Evolutionary conservation across 352 stramenopile genomes (phyloP).

Genomic region (Peronospora belbahrii): DNA sequence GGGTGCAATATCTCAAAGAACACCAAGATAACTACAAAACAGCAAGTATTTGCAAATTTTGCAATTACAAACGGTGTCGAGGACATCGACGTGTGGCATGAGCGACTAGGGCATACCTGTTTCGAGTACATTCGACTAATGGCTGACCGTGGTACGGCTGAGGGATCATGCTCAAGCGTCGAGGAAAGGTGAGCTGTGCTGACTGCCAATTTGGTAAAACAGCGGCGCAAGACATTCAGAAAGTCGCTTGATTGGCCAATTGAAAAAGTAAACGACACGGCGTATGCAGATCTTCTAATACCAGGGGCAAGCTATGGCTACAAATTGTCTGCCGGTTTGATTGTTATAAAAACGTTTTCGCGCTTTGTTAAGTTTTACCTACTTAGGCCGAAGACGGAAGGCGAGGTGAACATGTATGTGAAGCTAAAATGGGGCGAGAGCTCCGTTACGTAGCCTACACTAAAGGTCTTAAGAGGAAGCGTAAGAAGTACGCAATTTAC

Average conservation of each 20-base stretch:
- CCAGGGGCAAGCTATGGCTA: not conserved
- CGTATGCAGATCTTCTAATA: slow-evolving; percentile 3
- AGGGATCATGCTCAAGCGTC: too few relatives aligned
- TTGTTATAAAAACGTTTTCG: slow-evolving; percentile 5
- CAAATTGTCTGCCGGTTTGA: not conserved
- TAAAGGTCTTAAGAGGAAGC: too few relatives aligned
- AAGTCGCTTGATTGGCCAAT: not conserved
- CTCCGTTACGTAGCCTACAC: too few relatives aligned
- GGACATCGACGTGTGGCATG: slow-evolving; percentile 5
- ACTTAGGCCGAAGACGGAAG: not conserved
- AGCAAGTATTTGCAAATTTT: slow-evolving; percentile 4
- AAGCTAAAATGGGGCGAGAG: too few relatives aligned
- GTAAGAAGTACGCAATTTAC: too few relatives aligned
- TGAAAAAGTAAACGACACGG: not conserved
- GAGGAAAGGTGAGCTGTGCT: too few relatives aligned
- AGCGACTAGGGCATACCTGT: slow-evolving; percentile 5
- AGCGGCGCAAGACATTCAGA: too few relatives aligned
- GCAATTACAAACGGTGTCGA: not conserved
- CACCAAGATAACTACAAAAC: too few relatives aligned
- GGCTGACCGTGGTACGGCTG: too few relatives aligned
- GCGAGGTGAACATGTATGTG: not conserved
- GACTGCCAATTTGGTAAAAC: too few relatives aligned
- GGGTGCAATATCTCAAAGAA: too few relatives aligned
- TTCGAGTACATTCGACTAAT: too few relatives aligned
- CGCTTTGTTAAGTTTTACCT: slow-evolving; percentile 1